Percentiles rank a stretch among this genome's conserved stretches.
phyloP scores from a whole-genome alignment of 768 basidiomycete species.

The Phaffia australis region DNA sequence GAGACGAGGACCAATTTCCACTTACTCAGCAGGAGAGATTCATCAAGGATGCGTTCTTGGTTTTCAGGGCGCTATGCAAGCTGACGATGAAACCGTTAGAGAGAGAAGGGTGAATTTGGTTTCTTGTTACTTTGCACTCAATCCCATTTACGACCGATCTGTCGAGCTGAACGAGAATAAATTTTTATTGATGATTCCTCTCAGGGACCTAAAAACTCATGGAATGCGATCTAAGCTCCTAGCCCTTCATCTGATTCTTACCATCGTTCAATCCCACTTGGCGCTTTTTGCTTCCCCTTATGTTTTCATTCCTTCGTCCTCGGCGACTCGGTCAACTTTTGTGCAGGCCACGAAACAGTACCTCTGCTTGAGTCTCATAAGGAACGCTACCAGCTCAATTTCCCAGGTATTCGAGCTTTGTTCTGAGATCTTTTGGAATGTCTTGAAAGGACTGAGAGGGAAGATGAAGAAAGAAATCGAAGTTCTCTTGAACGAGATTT shows the following conservation, averaged over 20 bases:
- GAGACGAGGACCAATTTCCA: constrained; percentile 27
- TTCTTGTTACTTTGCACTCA: not conserved
- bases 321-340: constrained; percentile 79
- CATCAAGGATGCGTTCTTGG: constrained; percentile 94
- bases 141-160: not conserved
- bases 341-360: constrained; percentile 92
- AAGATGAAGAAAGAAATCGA: constrained; percentile 99
- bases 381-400: constrained; percentile 90
- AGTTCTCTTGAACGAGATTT: constrained; percentile 95
- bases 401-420: constrained; percentile 95
- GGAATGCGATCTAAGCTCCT: constrained; percentile 94
- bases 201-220: constrained; percentile 94
- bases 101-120: constrained; percentile 62
- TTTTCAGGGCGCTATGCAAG: constrained; percentile 93
- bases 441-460: constrained; percentile 83
- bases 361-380: constrained; percentile 78
- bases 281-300: constrained; percentile 73
- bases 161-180: constrained; percentile 1
- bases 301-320: constrained; percentile 84
- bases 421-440: constrained; percentile 97
- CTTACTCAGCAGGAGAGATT: constrained; percentile 67
- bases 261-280: constrained; percentile 84
- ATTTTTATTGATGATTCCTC: constrained; percentile 41
- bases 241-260: constrained; percentile 84
- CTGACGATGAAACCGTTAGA: constrained; percentile 95